Conservation (phyloP, 2,329 filamentous ascomycete species). For the Triangularia verruculosa region DNA sequence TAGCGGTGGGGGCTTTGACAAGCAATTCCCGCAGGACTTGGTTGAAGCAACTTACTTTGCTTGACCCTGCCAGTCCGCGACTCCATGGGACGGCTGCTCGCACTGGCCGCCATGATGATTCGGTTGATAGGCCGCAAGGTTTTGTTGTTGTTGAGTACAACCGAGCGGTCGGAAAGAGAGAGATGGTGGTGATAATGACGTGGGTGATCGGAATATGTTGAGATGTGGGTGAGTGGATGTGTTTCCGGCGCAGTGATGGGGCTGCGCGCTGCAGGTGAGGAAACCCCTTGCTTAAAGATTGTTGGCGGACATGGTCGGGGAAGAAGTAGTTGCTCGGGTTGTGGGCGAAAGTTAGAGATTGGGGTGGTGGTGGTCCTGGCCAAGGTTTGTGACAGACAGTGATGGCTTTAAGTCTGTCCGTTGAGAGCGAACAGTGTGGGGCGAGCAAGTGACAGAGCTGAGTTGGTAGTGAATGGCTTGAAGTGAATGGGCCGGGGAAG, state of each 20-base stretch:
- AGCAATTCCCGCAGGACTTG: neutral
- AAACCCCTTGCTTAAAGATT: conserved; percentile 10
- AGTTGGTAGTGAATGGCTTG: neutral
- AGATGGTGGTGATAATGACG: neutral
- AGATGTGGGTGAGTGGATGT: neutral
- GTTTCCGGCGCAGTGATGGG: neutral
- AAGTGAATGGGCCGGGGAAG: neutral
- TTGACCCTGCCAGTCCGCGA: conserved; percentile 74
- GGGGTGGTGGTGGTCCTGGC: neutral
- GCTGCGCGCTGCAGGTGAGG: conserved; percentile 12
- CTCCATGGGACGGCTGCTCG: conserved; percentile 58
- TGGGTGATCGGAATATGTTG: neutral
- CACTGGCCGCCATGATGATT: conserved; percentile 28
- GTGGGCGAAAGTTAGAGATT: neutral
- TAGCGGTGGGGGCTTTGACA: neutral
- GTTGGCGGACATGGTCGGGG: conserved; percentile 17
- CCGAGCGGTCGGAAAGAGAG: conserved; percentile 3
- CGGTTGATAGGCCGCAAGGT: neutral
- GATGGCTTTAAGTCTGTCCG: conserved; percentile 14
- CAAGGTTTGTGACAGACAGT: conserved; percentile 14
- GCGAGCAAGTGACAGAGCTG: neutral
- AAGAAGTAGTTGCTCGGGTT: neutral
- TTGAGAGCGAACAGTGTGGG: conserved; percentile 1
- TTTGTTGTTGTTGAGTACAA: conserved; percentile 19
- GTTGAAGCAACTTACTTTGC: conserved; percentile 63